Evolutionary conservation across 495 filamentous ascomycete genomes (phyloP), one percentile per base, ranked within the genome.

Genomic region (Xylaria castorea): DNA sequence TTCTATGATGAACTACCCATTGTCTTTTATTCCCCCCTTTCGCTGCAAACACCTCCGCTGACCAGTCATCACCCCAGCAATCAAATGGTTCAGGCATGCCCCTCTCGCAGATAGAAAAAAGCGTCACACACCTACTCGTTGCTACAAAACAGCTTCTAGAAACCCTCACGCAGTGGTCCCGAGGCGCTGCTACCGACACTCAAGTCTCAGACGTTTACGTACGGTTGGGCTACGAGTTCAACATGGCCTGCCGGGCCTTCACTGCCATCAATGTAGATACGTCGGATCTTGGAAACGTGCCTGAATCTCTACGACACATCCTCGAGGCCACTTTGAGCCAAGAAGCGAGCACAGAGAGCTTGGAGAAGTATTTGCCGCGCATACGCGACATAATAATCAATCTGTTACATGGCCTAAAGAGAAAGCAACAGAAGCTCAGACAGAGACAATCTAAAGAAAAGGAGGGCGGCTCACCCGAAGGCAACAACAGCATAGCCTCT

Each of bases 381-480:
- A 98, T 98, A 74, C 90, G 96, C 73, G 96, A 99, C 80, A 99
- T 99, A 72, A 99, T 99, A 78, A 98, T 99, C 77, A 97, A 95
- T 76, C 88, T 99, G 14, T 89, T 99, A 12, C 95, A 98, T 80
- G 96, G 96, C 3, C 81, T 99, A 46, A 99, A 99, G 83, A 90
- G 94, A 80, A 99, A 99, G 82, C 96, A 99, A 75, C 93, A 95
- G 71, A 93, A 92, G 73, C 80, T 99, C 75, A 89, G 96, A 40
- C 94, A 95, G 75, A 93, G 91, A 63, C 91, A 92, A 73, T 86
- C 89, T 50, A 88, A 90, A 74, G 94, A 97, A 32, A 89, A 87
- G 73, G 85, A 87, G 22, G 81, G 83, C n/a, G 81, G 73, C 25
- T 81, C 85, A 34, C 80, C 82, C 9, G 79, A 80, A 57, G 80